A percentile compares a stretch with the other conserved stretches of the same genome.
These are phyloP conservation scores for Microcera coccophila DNA, from an alignment of 2,329 filamentous ascomycete genomes.

Conservation along the genomic window DNA sequence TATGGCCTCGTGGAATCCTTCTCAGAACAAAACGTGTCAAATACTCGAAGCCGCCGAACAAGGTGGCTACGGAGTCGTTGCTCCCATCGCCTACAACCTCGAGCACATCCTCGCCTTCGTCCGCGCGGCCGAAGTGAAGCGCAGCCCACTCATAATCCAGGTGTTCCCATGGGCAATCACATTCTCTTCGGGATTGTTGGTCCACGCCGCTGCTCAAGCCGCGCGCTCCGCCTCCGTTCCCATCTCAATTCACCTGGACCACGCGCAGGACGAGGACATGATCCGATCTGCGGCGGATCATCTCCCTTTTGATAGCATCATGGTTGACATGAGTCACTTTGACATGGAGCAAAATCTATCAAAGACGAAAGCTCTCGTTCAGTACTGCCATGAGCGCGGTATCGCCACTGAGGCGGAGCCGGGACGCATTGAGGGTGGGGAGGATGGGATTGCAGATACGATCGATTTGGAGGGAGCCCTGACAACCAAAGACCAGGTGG, in stretches of 20 bases:
- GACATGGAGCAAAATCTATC: constrained; percentile 66
- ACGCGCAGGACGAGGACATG: constrained; percentile 60
- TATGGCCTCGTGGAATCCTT: too few species aligned
- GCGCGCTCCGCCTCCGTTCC: constrained; percentile 53
- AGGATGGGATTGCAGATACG: constrained; percentile 64
- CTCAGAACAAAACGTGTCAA: constrained; percentile 1
- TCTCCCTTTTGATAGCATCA: constrained; percentile 64
- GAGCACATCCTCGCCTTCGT: constrained; percentile 66
- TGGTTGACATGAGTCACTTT: constrained; percentile 74
- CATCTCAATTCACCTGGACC: constrained; percentile 61
- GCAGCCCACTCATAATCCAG: constrained; percentile 63
- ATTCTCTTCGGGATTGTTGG: constrained; percentile 50
- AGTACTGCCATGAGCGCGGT: constrained; percentile 57
- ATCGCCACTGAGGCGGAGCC: constrained; percentile 63
- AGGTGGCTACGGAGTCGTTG: constrained; percentile 1
- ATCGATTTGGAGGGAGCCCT: constrained; percentile 45
- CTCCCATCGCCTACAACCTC: constrained; percentile 58
- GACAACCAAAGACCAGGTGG: constrained; percentile 64
- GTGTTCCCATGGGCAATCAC: constrained; percentile 69
- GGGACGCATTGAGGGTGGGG: constrained; percentile 39
- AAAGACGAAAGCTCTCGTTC: constrained; percentile 45
- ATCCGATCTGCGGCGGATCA: constrained; percentile 48
- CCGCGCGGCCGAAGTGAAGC: constrained; percentile 63
- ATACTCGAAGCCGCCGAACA: constrained; percentile 2
- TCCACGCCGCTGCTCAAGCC: constrained; percentile 53